Conservation (phyloP, 169 alveolate species). For the Plasmodium cynomolgi region DNA sequence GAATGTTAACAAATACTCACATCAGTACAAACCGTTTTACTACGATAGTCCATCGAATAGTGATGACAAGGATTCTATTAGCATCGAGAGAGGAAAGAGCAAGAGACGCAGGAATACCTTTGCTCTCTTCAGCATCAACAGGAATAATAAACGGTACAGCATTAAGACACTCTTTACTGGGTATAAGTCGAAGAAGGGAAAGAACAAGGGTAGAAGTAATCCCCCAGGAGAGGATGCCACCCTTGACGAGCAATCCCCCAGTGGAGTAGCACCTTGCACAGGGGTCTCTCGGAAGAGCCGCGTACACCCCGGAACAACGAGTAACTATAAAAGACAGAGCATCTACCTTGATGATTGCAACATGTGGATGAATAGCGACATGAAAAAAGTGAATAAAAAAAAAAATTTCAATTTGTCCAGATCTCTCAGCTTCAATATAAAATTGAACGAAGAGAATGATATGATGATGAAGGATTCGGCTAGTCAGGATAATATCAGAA, state of each 20-base stretch:
- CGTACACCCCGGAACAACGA: not conserved
- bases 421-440: slow-evolving; percentile 44
- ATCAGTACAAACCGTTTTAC: slow-evolving; percentile 57
- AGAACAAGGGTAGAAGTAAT: not conserved
- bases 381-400: slow-evolving; percentile 21
- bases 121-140: slow-evolving; percentile 2
- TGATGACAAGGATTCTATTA: slow-evolving; percentile 33
- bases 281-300: not conserved
- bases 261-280: not conserved
- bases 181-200: not conserved
- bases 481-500: slow-evolving; percentile 18
- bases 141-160: slow-evolving; percentile 13
- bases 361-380: slow-evolving; percentile 42
- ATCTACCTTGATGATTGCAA: slow-evolving; percentile 62
- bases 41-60: slow-evolving; percentile 31
- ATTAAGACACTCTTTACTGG: not conserved
- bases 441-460: slow-evolving; percentile 2
- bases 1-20: slow-evolving; percentile 53
- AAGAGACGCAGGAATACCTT: slow-evolving; percentile 15
- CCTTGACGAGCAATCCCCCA: not conserved
- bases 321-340: slow-evolving; percentile 14
- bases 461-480: slow-evolving; percentile 49
- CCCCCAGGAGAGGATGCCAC: not conserved
- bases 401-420: slow-evolving; percentile 10
- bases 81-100: slow-evolving; percentile 2